A percentile compares a stretch with the other conserved stretches of the same genome.
Evolutionary conservation across 2,329 filamentous ascomycete genomes (phyloP).

Genomic region (Lasiodiplodia sp.): DNA sequence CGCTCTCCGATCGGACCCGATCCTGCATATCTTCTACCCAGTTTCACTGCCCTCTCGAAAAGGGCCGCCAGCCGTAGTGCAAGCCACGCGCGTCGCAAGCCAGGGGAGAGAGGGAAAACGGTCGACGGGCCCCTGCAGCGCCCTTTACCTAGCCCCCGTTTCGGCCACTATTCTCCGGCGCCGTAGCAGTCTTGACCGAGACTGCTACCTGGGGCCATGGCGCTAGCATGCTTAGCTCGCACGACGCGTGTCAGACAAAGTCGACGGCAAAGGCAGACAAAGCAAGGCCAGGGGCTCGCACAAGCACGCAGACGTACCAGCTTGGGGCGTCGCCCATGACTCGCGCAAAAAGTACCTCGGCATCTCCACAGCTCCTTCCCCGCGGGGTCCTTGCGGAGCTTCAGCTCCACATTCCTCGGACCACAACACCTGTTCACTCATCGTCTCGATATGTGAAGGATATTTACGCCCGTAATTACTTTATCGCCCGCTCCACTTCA

Average conservation of each 20-base stretch:
- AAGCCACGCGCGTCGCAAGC: background rate
- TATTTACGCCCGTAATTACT: background rate
- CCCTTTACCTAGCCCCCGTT: background rate
- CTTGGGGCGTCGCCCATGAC: background rate
- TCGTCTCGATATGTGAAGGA: background rate
- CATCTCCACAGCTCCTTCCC: slow-evolving; percentile 7
- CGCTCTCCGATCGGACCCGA: slow-evolving; percentile 1
- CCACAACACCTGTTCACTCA: background rate
- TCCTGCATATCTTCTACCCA: background rate
- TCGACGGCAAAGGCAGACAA: background rate
- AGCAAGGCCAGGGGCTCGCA: background rate
- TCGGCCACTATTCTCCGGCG: slow-evolving; percentile 1
- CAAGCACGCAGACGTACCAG: slow-evolving; percentile 7
- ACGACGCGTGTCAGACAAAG: slow-evolving; percentile 1
- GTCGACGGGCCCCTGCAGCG: slow-evolving; percentile 1
- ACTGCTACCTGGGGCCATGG: background rate
- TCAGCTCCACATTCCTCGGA: slow-evolving; percentile 17
- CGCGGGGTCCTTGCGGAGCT: slow-evolving; percentile 3
- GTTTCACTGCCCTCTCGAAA: background rate
- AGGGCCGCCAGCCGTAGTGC: background rate
- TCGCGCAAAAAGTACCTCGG: slow-evolving; percentile 17
- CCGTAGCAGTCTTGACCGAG: background rate
- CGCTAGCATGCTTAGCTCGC: background rate
- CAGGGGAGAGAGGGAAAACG: background rate
- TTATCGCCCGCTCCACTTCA: background rate